Conservation (phyloP, 1,139 yeast genomes). For the Geotrichum cucujoidarum region DNA sequence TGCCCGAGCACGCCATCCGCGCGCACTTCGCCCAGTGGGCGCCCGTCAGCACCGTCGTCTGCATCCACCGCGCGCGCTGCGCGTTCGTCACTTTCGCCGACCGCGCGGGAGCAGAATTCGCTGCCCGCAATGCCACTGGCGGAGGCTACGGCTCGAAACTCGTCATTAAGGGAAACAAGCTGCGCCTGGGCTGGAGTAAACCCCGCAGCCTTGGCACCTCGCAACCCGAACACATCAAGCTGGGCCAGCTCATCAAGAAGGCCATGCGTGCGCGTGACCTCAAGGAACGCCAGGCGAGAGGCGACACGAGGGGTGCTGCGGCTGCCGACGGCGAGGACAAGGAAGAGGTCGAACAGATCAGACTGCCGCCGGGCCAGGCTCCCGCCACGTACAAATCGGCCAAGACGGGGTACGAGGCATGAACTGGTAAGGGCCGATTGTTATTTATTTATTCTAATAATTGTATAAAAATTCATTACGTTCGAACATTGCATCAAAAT, state of each 20-base stretch:
- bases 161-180: slow-evolving; percentile 45
- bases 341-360: slow-evolving; percentile 3
- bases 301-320: not conserved
- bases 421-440: not conserved
- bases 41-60: slow-evolving; percentile 44
- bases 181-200: slow-evolving; percentile 65
- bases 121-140: slow-evolving; percentile 39
- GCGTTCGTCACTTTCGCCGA: slow-evolving; percentile 56
- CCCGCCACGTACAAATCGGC: not conserved
- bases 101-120: slow-evolving; percentile 50
- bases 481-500: too few relatives aligned
- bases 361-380: slow-evolving; percentile 1
- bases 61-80: slow-evolving; percentile 60
- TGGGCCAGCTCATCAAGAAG: slow-evolving; percentile 52
- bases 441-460: not conserved
- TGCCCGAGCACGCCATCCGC: slow-evolving; percentile 58
- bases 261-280: slow-evolving; percentile 49
- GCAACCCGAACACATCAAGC: slow-evolving; percentile 34
- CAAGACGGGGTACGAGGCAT: not conserved
- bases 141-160: slow-evolving; percentile 36
- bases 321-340: not conserved
- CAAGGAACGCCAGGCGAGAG: slow-evolving; percentile 10
- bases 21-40: slow-evolving; percentile 47
- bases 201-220: slow-evolving; percentile 46
- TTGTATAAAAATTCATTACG: too few relatives aligned